Percentiles rank a stretch among this genome's conserved stretches.
Evolutionary conservation across 192 early-diverging fungal species (phyloP).

Genomic region (Gamsiella multidivaricata): DNA sequence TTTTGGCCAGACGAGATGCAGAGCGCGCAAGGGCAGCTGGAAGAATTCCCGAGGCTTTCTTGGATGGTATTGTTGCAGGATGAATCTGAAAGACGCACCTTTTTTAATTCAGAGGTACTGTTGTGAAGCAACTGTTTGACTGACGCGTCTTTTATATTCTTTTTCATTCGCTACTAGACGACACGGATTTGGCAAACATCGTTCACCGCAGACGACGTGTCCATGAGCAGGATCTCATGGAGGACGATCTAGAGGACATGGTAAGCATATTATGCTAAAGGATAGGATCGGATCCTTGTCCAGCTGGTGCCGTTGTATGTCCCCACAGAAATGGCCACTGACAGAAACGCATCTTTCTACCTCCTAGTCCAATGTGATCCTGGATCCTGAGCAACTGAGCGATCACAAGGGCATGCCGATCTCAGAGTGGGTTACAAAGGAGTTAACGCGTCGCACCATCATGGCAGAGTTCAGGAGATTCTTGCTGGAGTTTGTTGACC

Average conservation of each 20-base stretch:
- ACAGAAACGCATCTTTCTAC: neutral
- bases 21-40: conserved; percentile 74
- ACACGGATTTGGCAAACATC: conserved; percentile 29
- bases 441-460: conserved; percentile 85
- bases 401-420: conserved; percentile 87
- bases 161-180: neutral
- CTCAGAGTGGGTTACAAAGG: conserved; percentile 87
- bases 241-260: conserved; percentile 49
- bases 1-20: conserved; percentile 83
- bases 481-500: conserved; percentile 86
- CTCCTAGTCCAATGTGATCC: conserved; percentile 36
- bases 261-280: conserved; percentile 11
- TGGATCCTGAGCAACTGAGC: conserved; percentile 73
- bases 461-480: conserved; percentile 90
- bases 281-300: too few relatives aligned
- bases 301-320: too few relatives aligned
- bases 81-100: too few relatives aligned
- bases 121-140: too few relatives aligned
- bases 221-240: conserved; percentile 49
- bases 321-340: too few relatives aligned
- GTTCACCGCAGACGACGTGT: conserved; percentile 48
- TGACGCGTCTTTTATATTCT: too few relatives aligned
- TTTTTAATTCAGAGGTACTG: too few relatives aligned
- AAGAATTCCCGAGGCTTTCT: conserved; percentile 88
- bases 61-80: conserved; percentile 73